A percentile compares a stretch with the other conserved stretches of the same genome.
phyloP scores from a whole-genome alignment of 78 protist species.

The Speleostelium caveatum region DNA sequence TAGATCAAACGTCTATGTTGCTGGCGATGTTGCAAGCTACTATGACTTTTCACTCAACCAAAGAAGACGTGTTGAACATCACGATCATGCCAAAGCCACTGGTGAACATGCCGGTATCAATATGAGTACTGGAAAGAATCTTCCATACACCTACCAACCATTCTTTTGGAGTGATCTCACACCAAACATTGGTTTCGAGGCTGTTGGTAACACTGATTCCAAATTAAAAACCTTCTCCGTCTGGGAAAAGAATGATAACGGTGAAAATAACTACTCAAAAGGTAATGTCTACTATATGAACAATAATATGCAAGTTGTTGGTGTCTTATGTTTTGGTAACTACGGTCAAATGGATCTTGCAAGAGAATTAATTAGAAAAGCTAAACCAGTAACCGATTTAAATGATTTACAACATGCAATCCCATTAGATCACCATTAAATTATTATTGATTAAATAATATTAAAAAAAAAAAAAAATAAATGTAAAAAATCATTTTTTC shows the following conservation, averaged over 20 bases:
- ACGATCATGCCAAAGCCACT: constrained; percentile 89
- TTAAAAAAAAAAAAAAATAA: not conserved
- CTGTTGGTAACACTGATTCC: constrained; percentile 45
- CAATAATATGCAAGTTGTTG: constrained; percentile 44
- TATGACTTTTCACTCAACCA: constrained; percentile 77
- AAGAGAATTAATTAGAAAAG: constrained; percentile 10
- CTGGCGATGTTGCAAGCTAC: constrained; percentile 89
- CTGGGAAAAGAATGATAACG: constrained; percentile 40
- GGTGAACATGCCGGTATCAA: constrained; percentile 79
- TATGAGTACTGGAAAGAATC: constrained; percentile 10
- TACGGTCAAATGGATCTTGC: constrained; percentile 69
- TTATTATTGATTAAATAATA: not conserved
- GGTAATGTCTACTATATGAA: constrained; percentile 67
- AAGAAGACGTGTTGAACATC: constrained; percentile 91
- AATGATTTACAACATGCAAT: constrained; percentile 58
- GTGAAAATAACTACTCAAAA: constrained; percentile 10
- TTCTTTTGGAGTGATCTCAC: constrained; percentile 77
- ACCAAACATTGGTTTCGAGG: constrained; percentile 54
- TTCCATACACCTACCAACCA: constrained; percentile 73
- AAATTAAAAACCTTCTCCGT: constrained; percentile 64
- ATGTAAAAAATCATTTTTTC: no score
- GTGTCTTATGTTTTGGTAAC: constrained; percentile 48
- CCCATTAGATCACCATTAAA: constrained; percentile 38
- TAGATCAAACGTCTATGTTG: constrained; percentile 84
- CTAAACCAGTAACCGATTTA: constrained; percentile 12